Base-by-base conservation (phyloP, 129 eudicot genomes). In the Centaurea solstitialis region DNA sequence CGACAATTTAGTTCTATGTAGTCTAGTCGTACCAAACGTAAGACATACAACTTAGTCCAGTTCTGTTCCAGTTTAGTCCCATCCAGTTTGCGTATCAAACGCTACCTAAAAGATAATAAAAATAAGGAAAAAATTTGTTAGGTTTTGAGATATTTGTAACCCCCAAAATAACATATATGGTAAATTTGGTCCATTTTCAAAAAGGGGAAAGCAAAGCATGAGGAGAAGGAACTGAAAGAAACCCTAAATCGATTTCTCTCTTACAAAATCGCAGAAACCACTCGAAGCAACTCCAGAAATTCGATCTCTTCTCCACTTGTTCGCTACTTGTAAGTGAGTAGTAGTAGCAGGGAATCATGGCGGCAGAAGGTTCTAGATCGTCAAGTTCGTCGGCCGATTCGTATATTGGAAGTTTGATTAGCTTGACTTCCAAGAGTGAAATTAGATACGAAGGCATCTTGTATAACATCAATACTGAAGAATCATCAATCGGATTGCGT, bases 341-440 rank as follows among this genome's bases (percentile, higher is more conserved):
- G 74, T 78, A 78, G 64, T 40, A 20, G 74, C 21, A 24, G 40
- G 47, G 15, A 61, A 23, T 20, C 28, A 89, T 89, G 97, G 92
- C 94, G 79, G 82, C 87, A 38, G 92, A 92, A 80, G 41, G 80
- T 85, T 88, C 95, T 68, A 88, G 92, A 89, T 83, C 83, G 53
- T 38, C 94, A 76, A 86, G 87, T 79, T 90, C 93, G 21, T 73
- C 97, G 68, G 97, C 97, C 43, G 94, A 93, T 87, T 88, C 97
- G 33, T 91, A 93, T 84, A 88, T 93, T 76, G 98, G 98, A 24
- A 91, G 98, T 79, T 79, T 88, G 82, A 91, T 93, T 76, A 93
- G 94, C 77, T 80, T 93, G 82, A 93, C 94, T 0, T 91, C 98
- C 30, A 93, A 91, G 81, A 91, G 97, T 70, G 98, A 91, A 87